phyloP scores from a whole-genome alignment of 768 basidiomycete genomes.

The Hebeloma cylindrosporum region DNA sequence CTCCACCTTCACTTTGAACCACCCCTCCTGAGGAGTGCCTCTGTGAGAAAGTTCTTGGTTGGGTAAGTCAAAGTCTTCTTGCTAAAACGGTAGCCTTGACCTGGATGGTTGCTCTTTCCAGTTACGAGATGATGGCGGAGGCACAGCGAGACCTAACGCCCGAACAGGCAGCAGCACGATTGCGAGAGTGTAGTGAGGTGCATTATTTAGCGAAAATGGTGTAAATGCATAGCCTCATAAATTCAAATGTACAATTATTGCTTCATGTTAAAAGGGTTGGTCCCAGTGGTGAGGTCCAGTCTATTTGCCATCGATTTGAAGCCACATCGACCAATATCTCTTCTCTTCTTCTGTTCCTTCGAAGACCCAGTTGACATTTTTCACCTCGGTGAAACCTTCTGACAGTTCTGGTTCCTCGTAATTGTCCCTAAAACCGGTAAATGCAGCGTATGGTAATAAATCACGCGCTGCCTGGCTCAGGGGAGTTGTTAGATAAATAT shows the following conservation, averaged over 20 bases:
- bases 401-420: slow-evolving; percentile 63
- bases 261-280: not conserved
- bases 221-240: not conserved
- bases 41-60: slow-evolving; percentile 85
- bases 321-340: slow-evolving; percentile 80
- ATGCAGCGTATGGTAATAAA: slow-evolving; percentile 58
- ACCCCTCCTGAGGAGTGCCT: slow-evolving; percentile 79
- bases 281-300: slow-evolving; percentile 7
- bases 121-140: slow-evolving; percentile 90
- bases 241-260: not conserved
- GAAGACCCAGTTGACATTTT: slow-evolving; percentile 78
- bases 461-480: slow-evolving; percentile 45
- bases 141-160: slow-evolving; percentile 88
- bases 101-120: slow-evolving; percentile 25
- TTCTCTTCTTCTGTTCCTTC: slow-evolving; percentile 73
- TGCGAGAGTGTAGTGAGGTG: slow-evolving; percentile 53
- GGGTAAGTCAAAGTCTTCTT: slow-evolving; percentile 51
- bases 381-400: slow-evolving; percentile 82
- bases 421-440: slow-evolving; percentile 53
- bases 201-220: slow-evolving; percentile 51
- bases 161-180: slow-evolving; percentile 75
- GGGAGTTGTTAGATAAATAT: not conserved
- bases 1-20: slow-evolving; percentile 87
- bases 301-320: slow-evolving; percentile 76
- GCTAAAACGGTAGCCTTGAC: slow-evolving; percentile 6